phyloP scores from a whole-genome alignment of 805 yeast species.

The Danielozyma ontarioensis region DNA sequence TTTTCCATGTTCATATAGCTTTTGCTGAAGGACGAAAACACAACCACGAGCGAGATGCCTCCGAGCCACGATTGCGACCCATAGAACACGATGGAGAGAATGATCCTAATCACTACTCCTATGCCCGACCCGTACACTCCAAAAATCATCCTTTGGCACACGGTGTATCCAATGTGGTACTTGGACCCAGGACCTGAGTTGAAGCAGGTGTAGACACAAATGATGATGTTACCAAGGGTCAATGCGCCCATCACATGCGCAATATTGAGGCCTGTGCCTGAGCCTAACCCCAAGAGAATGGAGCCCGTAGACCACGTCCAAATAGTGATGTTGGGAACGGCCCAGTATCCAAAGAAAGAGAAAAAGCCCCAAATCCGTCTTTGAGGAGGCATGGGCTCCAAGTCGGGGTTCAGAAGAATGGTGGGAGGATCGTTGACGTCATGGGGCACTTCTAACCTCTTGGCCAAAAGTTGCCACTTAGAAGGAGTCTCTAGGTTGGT shows the following conservation, averaged over 20 bases:
- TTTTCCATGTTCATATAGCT: conserved; percentile 5
- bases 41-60: conserved; percentile 4
- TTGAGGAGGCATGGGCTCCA: conserved; percentile 1
- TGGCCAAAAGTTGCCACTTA: too few species aligned
- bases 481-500: too few species aligned
- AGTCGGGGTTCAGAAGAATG: conserved; percentile 1
- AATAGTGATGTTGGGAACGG: conserved; percentile 1
- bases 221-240: conserved; percentile 5
- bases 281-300: background rate
- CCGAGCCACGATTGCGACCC: conserved; percentile 8
- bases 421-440: conserved; percentile 3
- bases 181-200: conserved; percentile 2
- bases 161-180: conserved; percentile 1
- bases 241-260: conserved; percentile 8
- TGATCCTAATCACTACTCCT: conserved; percentile 4
- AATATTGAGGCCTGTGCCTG: conserved; percentile 1
- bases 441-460: conserved; percentile 3
- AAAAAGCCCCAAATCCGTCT: conserved; percentile 1
- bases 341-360: conserved; percentile 3
- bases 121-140: conserved; percentile 1
- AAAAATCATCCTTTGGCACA: background rate
- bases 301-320: conserved; percentile 3
- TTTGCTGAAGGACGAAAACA: conserved; percentile 5
- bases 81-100: conserved; percentile 7
- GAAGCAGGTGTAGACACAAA: conserved; percentile 6